These are phyloP conservation scores for Hymenoscyphus linearis DNA, from an alignment of 2,329 filamentous ascomycete species.

Conservation along the genomic window DNA sequence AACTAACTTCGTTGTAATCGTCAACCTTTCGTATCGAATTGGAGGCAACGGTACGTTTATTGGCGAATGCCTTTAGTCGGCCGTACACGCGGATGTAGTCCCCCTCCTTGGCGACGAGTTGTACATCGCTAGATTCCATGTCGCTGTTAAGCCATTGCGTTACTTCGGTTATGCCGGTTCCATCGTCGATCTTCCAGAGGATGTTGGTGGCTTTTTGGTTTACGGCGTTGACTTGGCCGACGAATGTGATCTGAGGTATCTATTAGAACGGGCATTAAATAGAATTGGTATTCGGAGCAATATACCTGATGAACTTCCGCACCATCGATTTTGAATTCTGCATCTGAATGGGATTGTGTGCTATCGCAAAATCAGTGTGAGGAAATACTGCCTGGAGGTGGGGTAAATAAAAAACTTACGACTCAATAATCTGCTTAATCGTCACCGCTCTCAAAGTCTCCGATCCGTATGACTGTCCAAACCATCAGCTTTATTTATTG, in stretches of 20 bases:
- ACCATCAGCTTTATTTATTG: background rate
- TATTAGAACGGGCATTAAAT: slow-evolving; percentile 4
- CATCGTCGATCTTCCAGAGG: slow-evolving; percentile 91
- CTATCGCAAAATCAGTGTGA: slow-evolving; percentile 13
- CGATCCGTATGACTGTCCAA: slow-evolving; percentile 52
- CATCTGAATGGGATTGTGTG: slow-evolving; percentile 66
- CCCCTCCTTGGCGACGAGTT: slow-evolving; percentile 58
- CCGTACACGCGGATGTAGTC: slow-evolving; percentile 84
- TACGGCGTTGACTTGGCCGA: slow-evolving; percentile 86
- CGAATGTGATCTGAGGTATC: slow-evolving; percentile 63
- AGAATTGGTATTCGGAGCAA: background rate
- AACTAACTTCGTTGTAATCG: slow-evolving; percentile 89
- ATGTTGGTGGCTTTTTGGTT: slow-evolving; percentile 84
- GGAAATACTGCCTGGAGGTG: background rate
- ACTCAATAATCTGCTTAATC: slow-evolving; percentile 88
- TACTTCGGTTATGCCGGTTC: slow-evolving; percentile 86
- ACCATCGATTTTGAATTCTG: slow-evolving; percentile 80
- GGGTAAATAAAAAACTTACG: slow-evolving; percentile 32
- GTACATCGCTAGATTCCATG: slow-evolving; percentile 38
- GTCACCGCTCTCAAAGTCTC: slow-evolving; percentile 90
- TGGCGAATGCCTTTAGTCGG: slow-evolving; percentile 75
- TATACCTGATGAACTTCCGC: slow-evolving; percentile 56
- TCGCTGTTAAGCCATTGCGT: slow-evolving; percentile 68
- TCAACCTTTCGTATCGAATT: slow-evolving; percentile 74
- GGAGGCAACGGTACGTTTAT: slow-evolving; percentile 75